A percentile compares a stretch with the other conserved stretches of the same genome.
Conservation (phyloP, 2,329 filamentous ascomycete genomes). For the Coccinonectria pachysandricola region DNA sequence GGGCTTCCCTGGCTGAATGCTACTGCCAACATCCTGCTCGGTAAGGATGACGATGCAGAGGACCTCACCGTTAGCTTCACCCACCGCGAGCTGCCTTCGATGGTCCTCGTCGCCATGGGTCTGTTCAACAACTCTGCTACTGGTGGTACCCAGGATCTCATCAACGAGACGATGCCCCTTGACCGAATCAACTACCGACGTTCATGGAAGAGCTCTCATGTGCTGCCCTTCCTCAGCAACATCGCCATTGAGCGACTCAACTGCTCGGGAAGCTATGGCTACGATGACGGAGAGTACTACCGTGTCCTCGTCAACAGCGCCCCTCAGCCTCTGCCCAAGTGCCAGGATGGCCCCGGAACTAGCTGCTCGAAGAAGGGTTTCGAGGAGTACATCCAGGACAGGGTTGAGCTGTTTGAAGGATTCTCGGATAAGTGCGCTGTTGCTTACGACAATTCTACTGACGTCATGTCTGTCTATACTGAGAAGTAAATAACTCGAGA, state of each 20-base stretch:
- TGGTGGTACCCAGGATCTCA: constrained; percentile 31
- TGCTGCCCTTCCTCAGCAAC: constrained; percentile 57
- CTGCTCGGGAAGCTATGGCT: constrained; percentile 46
- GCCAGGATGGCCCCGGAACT: constrained; percentile 12
- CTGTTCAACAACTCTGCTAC: constrained; percentile 59
- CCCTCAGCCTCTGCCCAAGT: constrained; percentile 9
- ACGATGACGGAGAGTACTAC: constrained; percentile 15
- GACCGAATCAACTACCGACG: constrained; percentile 52
- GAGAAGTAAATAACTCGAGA: too few relatives aligned
- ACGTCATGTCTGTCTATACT: constrained; percentile 15
- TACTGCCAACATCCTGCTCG: constrained; percentile 40
- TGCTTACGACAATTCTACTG: constrained; percentile 14
- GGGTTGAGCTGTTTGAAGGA: constrained; percentile 9
- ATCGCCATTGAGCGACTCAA: constrained; percentile 56
- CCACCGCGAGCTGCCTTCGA: constrained; percentile 57
- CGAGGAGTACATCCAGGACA: constrained; percentile 9
- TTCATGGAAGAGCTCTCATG: constrained; percentile 51
- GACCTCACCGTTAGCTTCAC: constrained; percentile 60
- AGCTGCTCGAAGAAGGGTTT: constrained; percentile 11
- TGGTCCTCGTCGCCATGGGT: constrained; percentile 55
- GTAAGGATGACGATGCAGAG: constrained; percentile 28
- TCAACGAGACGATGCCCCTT: constrained; percentile 56
- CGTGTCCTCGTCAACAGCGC: constrained; percentile 16
- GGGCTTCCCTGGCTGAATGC: constrained; percentile 60
- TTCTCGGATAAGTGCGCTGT: constrained; percentile 15